Evolutionary conservation across 2,329 filamentous ascomycete species (phyloP).

Genomic region (Fusarium pseudocircinatum): DNA sequence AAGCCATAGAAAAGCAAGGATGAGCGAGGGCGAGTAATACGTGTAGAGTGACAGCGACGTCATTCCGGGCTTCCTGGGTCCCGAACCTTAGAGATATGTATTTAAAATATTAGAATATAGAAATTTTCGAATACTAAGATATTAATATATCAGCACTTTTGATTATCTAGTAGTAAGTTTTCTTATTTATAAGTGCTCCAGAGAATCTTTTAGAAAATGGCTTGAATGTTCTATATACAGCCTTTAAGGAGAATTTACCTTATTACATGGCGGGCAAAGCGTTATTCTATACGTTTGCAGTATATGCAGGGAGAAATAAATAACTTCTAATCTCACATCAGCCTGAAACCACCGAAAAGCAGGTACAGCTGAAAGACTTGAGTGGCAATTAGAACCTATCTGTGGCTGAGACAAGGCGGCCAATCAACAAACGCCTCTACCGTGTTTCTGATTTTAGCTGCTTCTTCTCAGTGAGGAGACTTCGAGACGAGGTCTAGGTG

Average conservation of each 20-base stretch:
- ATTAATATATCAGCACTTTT: not conserved
- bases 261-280: not conserved
- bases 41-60: not conserved
- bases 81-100: not conserved
- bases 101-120: not conserved
- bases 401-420: not conserved
- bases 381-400: not conserved
- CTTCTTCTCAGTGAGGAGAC: not conserved
- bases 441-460: not conserved
- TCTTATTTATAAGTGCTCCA: no score
- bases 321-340: fast-evolving
- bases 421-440: not conserved
- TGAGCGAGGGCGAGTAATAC: not conserved
- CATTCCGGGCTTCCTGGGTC: not conserved
- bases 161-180: no score
- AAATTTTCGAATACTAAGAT: no score
- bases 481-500: not conserved
- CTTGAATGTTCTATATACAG: fast-evolving
- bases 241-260: fast-evolving
- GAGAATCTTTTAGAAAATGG: fast-evolving
- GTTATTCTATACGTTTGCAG: not conserved
- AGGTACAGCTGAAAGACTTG: not conserved
- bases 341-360: not conserved
- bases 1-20: not conserved
- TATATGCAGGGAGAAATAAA: fast-evolving